These are phyloP conservation scores for Microbotryum scabiosae DNA, from an alignment of 1,284 basidiomycete genomes.

Conservation along the genomic window DNA sequence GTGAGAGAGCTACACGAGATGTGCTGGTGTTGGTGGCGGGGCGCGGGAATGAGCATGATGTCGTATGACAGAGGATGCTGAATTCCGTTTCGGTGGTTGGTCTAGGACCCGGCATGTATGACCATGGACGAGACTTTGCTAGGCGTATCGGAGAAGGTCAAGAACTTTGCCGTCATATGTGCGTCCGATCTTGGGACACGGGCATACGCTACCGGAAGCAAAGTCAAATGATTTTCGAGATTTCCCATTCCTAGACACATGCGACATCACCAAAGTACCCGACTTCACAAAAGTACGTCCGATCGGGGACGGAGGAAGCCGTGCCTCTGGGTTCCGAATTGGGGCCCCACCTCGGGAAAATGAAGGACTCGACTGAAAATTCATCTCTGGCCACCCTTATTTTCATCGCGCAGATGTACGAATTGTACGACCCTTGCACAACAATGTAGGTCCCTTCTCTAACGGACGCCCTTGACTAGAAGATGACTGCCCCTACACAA, in stretches of 20 bases:
- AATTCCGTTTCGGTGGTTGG: no score
- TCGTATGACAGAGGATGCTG: no score
- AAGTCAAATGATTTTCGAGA: not conserved
- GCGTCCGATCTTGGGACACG: conserved; percentile 46
- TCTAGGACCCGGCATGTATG: conserved; percentile 83
- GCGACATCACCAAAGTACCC: conserved; percentile 93
- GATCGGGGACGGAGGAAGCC: no score
- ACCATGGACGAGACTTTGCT: conserved; percentile 98
- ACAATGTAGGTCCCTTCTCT: conserved; percentile 59
- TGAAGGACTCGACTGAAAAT: no score
- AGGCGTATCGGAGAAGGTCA: conserved; percentile 84
- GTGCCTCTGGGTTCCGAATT: no score
- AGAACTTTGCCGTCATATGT: conserved; percentile 94
- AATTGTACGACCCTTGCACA: conserved; percentile 82
- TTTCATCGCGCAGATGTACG: conserved; percentile 63
- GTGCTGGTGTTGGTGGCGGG: not conserved
- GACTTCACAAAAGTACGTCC: conserved; percentile 90
- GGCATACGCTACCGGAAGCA: not conserved
- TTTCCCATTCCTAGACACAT: conserved; percentile 35
- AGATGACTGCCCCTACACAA: not conserved
- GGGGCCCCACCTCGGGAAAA: not conserved
- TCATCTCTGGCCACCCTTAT: not conserved
- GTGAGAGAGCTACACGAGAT: not conserved
- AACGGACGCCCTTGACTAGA: not conserved
- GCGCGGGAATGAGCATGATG: no score